These are phyloP conservation scores for Flaveria brownii DNA, from an alignment of 129 eudicot species.

Conservation along the genomic window DNA sequence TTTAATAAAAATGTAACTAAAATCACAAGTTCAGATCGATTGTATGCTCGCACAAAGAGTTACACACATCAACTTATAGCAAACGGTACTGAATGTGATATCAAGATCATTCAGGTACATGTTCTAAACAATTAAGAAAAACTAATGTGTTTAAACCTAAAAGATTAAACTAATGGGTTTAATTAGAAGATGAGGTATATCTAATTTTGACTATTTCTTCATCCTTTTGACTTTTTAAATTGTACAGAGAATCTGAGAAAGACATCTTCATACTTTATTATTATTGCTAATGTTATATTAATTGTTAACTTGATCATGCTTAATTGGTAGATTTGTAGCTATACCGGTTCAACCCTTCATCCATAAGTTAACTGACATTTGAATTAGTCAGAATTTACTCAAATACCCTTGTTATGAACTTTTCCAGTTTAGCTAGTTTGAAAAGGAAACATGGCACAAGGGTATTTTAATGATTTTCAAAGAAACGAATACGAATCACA, in stretches of 20 bases:
- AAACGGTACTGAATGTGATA: neutral
- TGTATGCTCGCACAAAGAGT: neutral
- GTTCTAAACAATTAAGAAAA: conserved; percentile 6
- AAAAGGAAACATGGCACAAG: too few relatives aligned
- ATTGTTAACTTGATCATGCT: neutral
- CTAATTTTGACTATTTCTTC: conserved; percentile 38
- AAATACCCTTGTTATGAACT: conserved; percentile 20
- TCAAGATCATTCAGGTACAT: neutral
- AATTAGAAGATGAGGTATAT: conserved; percentile 19
- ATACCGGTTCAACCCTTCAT: conserved; percentile 36
- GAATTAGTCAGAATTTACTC: conserved; percentile 6
- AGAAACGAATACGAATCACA: too few relatives aligned
- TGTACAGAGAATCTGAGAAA: conserved; percentile 11
- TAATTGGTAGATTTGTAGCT: conserved; percentile 24
- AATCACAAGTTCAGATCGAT: neutral
- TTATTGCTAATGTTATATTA: conserved; percentile 12
- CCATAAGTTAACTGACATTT: neutral
- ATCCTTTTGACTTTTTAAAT: conserved; percentile 32
- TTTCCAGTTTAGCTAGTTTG: neutral
- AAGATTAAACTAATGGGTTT: neutral
- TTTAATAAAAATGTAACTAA: neutral
- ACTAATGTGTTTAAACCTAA: neutral
- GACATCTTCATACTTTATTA: conserved; percentile 29
- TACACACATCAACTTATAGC: neutral
- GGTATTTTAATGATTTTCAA: too few relatives aligned